Percentiles rank a stretch among this genome's conserved stretches.
Conservation (phyloP, 176 grass and related monocot species). For the Secale cereale region DNA sequence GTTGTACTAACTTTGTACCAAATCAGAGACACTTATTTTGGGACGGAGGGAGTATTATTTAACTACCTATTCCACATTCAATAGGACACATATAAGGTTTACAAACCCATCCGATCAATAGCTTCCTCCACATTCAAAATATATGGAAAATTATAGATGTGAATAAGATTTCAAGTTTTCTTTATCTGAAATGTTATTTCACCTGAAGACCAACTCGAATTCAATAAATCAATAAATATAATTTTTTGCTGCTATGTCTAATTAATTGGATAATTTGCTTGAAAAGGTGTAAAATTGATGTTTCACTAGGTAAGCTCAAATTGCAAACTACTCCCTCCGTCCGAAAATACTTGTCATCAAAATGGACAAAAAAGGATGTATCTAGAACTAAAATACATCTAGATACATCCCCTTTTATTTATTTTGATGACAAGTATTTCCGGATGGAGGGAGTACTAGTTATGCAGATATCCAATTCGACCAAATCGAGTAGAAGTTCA, state of each 20-base stretch:
- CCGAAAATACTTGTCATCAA: too few species aligned
- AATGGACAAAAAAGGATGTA: too few species aligned
- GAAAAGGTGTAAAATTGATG: background rate
- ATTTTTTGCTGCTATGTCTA: background rate
- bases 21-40: too few species aligned
- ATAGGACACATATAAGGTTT: background rate
- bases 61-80: background rate
- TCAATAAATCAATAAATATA: background rate
- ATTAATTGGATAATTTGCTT: background rate
- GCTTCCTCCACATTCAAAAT: background rate
- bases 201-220: background rate
- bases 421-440: too few species aligned
- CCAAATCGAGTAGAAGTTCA: background rate
- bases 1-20: too few species aligned
- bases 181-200: slow-evolving; percentile 16
- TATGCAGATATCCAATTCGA: background rate
- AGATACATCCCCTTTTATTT: too few species aligned
- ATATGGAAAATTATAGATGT: background rate
- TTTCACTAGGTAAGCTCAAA: background rate
- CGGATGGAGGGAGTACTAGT: too few species aligned
- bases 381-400: too few species aligned
- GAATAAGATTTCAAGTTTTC: background rate
- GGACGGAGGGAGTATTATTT: too few species aligned
- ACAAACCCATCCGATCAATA: slow-evolving; percentile 6
- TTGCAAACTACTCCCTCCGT: too few species aligned